Base-by-base conservation (phyloP, 106 monocot genomes). In the Platanthera guangdongensis region DNA sequence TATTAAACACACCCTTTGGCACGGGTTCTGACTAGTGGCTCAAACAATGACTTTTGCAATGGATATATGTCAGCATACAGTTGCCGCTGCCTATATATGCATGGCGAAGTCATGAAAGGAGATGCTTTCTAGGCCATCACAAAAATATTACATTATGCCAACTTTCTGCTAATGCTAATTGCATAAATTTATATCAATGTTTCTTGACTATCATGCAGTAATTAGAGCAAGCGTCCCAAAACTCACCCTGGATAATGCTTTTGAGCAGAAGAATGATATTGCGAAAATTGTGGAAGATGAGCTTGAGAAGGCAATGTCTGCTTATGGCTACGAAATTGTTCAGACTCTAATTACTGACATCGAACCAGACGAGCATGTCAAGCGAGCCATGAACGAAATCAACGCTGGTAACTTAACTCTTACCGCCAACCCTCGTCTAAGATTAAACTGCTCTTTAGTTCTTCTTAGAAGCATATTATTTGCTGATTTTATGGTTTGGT, bases 271-370 rank as follows among this genome's bases (percentile, higher is more conserved):
- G 87, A 94, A 87, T 69, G 87, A 91, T 0, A 87, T 91, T 67
- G 94, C 94, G 48, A 91, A 73, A 81, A 83, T 85, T 15, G 91
- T 91, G 12, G 94, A 94, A 80, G 82, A 85, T 2, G 91, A 94
- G 50, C 91, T 94, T 7, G 88, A 91, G 76, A 94, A 94, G 80
- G 94, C 94, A 18, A 94, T 94, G 94, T 91, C 88, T 45, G 87
- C 90, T 54, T 94, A 94, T 77, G 94, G 94, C 0, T 94, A 77
- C 52, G 88, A 94, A 75, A 91, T 94, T 16, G 91, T 91, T 15
- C 94, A 94, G 75, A 91, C 94, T 39, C 94, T 94, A 9, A 91
- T 94, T 67, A 75, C 89, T 21, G 94, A 94, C 79, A 94, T 91
- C 48, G 88, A 88, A 53, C 94, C 94, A 78, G 94, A 94, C 50